Evolutionary conservation across 1,284 basidiomycete species (phyloP).

Genomic region (Boletus calvinii): DNA sequence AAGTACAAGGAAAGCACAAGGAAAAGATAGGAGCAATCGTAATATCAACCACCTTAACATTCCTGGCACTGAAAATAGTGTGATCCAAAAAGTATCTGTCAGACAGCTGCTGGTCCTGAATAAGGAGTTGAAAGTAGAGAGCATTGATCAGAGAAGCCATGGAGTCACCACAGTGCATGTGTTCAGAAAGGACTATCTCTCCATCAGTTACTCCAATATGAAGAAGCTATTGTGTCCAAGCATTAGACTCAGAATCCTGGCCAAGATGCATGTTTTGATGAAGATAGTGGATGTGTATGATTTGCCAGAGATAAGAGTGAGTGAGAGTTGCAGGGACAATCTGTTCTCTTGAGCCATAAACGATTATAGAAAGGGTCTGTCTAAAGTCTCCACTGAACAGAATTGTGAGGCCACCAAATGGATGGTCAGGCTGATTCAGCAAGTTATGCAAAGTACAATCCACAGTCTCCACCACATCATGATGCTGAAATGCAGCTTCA

Average conservation of each 20-base stretch:
- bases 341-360: conserved; percentile 33
- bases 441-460: conserved; percentile 35
- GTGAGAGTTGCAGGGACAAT: conserved; percentile 36
- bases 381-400: conserved; percentile 44
- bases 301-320: conserved; percentile 38
- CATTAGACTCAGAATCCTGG: conserved; percentile 19
- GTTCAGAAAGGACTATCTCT: conserved; percentile 26
- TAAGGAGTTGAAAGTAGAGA: not conserved
- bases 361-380: conserved; percentile 34
- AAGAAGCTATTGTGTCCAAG: conserved; percentile 42
- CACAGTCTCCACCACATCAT: conserved; percentile 34
- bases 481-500: conserved; percentile 39
- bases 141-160: not conserved
- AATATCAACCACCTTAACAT: not conserved
- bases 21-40: no score
- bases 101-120: not conserved
- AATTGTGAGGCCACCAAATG: conserved; percentile 42
- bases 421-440: conserved; percentile 11
- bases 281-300: conserved; percentile 32
- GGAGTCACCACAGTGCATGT: conserved; percentile 25
- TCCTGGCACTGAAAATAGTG: not conserved
- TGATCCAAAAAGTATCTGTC: not conserved
- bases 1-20: no score
- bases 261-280: conserved; percentile 41
- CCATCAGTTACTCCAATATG: conserved; percentile 37